A percentile compares a stretch with the other conserved stretches of the same genome.
Evolutionary conservation across 2,329 filamentous ascomycete genomes (phyloP).

Genomic region (Claviceps spartinae): DNA sequence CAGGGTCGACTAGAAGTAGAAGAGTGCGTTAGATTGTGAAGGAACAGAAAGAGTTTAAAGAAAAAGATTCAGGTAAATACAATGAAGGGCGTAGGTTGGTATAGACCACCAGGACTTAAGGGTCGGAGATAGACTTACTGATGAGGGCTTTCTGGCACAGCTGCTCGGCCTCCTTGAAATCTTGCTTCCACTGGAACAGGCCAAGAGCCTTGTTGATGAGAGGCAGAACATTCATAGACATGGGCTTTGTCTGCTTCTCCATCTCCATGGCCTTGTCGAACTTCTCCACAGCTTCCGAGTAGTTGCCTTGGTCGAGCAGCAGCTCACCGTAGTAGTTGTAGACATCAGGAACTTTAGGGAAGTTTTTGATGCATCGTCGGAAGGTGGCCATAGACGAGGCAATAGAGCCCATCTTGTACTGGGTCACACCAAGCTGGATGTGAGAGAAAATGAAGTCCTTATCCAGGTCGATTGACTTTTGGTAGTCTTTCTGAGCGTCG

Average conservation of each 20-base stretch:
- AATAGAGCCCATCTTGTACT: slow-evolving; percentile 99
- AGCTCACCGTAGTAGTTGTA: slow-evolving; percentile 99
- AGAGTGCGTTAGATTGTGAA: too few species aligned
- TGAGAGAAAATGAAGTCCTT: slow-evolving; percentile 96
- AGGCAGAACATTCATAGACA: slow-evolving; percentile 93
- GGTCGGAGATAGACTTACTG: slow-evolving; percentile 45
- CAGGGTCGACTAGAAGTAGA: slow-evolving; percentile 63
- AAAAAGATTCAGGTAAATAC: neutral
- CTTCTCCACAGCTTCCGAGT: slow-evolving; percentile 87
- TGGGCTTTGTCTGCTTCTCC: slow-evolving; percentile 87
- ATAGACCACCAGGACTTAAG: too few species aligned
- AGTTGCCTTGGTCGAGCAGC: slow-evolving; percentile 91
- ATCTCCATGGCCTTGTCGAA: slow-evolving; percentile 98
- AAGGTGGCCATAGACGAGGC: slow-evolving; percentile 98
- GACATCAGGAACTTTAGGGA: slow-evolving; percentile 88
- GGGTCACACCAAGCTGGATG: slow-evolving; percentile 96
- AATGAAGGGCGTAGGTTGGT: too few species aligned
- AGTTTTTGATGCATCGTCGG: slow-evolving; percentile 95
- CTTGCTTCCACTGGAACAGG: slow-evolving; percentile 96
- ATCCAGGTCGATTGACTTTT: slow-evolving; percentile 97
- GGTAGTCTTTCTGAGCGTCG: slow-evolving; percentile 94
- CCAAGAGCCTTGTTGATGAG: slow-evolving; percentile 97
- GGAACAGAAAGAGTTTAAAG: neutral
- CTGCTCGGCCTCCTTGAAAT: slow-evolving; percentile 88
- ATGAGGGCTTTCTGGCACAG: slow-evolving; percentile 95